Percentiles rank a stretch among this genome's conserved stretches.
Conservation (phyloP, 2,329 filamentous ascomycete species). For the Penicillium nordicum region DNA sequence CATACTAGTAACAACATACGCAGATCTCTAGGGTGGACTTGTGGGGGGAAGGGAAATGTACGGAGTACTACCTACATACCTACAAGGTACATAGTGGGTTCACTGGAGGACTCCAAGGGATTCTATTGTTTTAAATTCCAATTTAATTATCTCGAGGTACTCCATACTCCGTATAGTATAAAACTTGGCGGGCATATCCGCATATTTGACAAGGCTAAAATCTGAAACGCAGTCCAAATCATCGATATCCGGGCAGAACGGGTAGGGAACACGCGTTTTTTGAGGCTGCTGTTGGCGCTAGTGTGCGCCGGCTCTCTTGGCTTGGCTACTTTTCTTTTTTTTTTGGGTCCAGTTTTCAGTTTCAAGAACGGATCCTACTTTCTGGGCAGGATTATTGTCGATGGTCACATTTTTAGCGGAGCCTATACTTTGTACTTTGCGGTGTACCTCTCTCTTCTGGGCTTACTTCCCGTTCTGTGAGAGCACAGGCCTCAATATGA, state of each 20-base stretch:
- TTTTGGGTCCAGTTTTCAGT: background rate
- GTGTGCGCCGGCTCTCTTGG: slow-evolving; percentile 17
- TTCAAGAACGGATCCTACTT: slow-evolving; percentile 7
- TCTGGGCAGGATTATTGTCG: slow-evolving; percentile 1
- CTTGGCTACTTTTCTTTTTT: slow-evolving; percentile 1
- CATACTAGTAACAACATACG: background rate
- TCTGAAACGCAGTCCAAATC: slow-evolving; percentile 20
- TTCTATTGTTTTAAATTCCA: background rate
- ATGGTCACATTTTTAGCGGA: slow-evolving; percentile 6
- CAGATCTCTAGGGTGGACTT: slow-evolving; percentile 2
- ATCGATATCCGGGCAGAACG: slow-evolving; percentile 10
- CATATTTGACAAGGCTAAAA: slow-evolving; percentile 16
- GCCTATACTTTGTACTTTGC: slow-evolving; percentile 1
- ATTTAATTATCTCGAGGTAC: background rate
- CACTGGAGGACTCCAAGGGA: background rate
- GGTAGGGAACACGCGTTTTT: slow-evolving; percentile 25
- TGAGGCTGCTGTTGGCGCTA: slow-evolving; percentile 18
- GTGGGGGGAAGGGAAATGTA: background rate
- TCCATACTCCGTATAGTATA: too few species aligned
- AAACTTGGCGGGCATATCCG: slow-evolving; percentile 12
- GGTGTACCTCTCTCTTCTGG: slow-evolving; percentile 3
- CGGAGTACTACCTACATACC: background rate
- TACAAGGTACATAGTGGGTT: background rate
- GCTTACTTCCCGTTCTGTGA: background rate
- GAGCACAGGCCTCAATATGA: slow-evolving; percentile 8